Evolutionary conservation across 768 basidiomycete genomes (phyloP).

Genomic region (Russula olivacea): DNA sequence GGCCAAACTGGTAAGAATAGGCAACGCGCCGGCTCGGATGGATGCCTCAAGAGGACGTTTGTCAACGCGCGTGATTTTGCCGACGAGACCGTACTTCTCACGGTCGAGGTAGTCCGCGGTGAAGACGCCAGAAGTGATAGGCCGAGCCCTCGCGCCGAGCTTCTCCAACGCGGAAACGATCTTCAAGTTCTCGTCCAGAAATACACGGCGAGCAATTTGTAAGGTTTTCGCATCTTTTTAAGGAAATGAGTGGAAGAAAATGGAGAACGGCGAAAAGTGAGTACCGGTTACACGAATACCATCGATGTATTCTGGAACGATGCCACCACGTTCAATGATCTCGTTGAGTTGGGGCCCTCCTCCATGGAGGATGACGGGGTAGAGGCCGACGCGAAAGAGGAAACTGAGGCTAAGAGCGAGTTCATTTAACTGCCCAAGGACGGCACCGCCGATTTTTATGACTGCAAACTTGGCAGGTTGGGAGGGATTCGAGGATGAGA

Average conservation of each 20-base stretch:
- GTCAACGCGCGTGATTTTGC: slow-evolving; percentile 91
- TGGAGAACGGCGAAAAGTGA: slow-evolving; percentile 25
- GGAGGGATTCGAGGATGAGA: slow-evolving; percentile 82
- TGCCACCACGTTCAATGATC: slow-evolving; percentile 87
- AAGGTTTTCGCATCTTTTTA: slow-evolving; percentile 84
- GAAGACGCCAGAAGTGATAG: slow-evolving; percentile 97
- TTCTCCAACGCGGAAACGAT: slow-evolving; percentile 90
- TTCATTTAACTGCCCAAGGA: slow-evolving; percentile 87
- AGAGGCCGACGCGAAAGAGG: slow-evolving; percentile 94
- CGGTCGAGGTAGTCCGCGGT: slow-evolving; percentile 95
- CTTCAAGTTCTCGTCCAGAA: slow-evolving; percentile 95
- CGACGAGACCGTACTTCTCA: slow-evolving; percentile 91
- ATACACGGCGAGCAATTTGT: slow-evolving; percentile 89
- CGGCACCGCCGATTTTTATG: slow-evolving; percentile 96
- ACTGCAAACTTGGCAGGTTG: slow-evolving; percentile 95
- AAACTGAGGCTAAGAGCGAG: slow-evolving; percentile 94
- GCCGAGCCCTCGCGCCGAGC: slow-evolving; percentile 93
- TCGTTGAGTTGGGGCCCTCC: slow-evolving; percentile 94
- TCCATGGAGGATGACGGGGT: slow-evolving; percentile 95
- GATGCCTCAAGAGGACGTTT: slow-evolving; percentile 96
- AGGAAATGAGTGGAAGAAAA: not conserved
- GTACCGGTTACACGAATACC: slow-evolving; percentile 93
- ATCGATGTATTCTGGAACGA: slow-evolving; percentile 94
- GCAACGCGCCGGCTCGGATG: slow-evolving; percentile 92
- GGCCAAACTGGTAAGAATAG: slow-evolving; percentile 91